Conservation (phyloP, 1,284 basidiomycete species). For the Rhodotorula sp. region DNA sequence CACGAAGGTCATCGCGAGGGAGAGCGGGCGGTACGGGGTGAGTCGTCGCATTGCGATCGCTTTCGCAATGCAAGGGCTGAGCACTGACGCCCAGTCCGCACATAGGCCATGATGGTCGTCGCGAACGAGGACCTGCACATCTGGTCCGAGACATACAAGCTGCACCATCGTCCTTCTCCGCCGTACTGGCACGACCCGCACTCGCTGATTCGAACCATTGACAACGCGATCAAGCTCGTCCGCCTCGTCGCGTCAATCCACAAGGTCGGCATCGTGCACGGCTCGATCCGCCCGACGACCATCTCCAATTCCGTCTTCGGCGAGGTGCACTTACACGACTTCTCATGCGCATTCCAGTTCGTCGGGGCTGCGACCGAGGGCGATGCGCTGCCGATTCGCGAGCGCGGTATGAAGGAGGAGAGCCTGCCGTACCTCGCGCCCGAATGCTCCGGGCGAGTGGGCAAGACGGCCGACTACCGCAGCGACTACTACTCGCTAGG, state of each 20-base stretch:
- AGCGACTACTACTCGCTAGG: constrained; percentile 39
- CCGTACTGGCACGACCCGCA: constrained; percentile 27
- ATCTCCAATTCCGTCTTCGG: constrained; percentile 20
- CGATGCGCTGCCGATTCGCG: constrained; percentile 21
- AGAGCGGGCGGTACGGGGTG: constrained; percentile 33
- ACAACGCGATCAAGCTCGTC: constrained; percentile 30
- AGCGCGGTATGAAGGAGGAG: constrained; percentile 40
- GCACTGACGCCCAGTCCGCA: rapidly evolving
- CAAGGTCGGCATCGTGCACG: constrained; percentile 33
- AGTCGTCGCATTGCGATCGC: too few relatives aligned
- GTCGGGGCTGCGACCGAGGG: background rate
- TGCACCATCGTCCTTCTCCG: background rate
- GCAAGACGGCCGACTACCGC: constrained; percentile 25
- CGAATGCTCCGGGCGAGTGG: constrained; percentile 32
- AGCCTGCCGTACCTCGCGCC: constrained; percentile 38
- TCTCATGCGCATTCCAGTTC: constrained; percentile 32
- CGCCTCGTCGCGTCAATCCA: constrained; percentile 30
- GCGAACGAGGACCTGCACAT: constrained; percentile 19
- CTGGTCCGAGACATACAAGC: constrained; percentile 23
- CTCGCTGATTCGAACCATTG: constrained; percentile 17
- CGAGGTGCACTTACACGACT: constrained; percentile 40
- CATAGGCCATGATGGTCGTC: constrained; percentile 31
- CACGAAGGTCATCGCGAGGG: constrained; percentile 24
- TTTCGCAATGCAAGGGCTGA: background rate
- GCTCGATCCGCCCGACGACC: constrained; percentile 36